Base-by-base conservation (phyloP, 2,329 filamentous ascomycete genomes). In the Fusarium musae region DNA sequence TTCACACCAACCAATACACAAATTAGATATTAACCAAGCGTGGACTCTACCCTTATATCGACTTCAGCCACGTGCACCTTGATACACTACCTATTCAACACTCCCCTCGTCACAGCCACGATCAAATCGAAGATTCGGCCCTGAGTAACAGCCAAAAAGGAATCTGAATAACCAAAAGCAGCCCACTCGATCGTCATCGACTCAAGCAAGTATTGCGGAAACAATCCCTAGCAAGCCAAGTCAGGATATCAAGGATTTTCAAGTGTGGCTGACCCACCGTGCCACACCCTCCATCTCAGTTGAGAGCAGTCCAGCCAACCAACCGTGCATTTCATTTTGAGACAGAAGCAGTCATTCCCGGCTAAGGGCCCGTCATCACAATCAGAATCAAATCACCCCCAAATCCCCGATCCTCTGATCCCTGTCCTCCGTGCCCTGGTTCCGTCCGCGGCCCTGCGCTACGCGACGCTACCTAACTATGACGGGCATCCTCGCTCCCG, bases 401-500 rank as follows among this genome's bases (percentile, higher is more conserved):
- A 66, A 52, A 59, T 54, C 36, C 57, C 28, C 36, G 44, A 53
- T 53, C 43, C 40, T 58, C 32, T 58, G 21, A 58, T 19, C 56
- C 42, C 30, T 59, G 56, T 26, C 30, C 58, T 57, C 47, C 37
- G 28, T 40, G 36, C 28, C 58, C 47, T 49, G 54, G 30, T 21
- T 34, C 32, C 43, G 56, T 54, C 36, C 23, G 50, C 34, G 50
- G 34, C 34, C 50, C 36, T 54, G 34, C 23, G 36, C 23, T 58
- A 34, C n/a, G 28, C 19, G 36, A 36, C 46, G 23, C 54, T 58
- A 58, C 56, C 54, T 44, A n/a, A 65, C 15, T 58, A 82, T 81
- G 80, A 79, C 80, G 69, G 78, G 75, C 43, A 78, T 80, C 59
- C 59, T 80, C 30, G 79, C 75, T 69, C 80, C 80, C 47, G 73